Evolutionary conservation across 2,329 filamentous ascomycete species (phyloP).

Genomic region (Trichoderma koningiopsis): DNA sequence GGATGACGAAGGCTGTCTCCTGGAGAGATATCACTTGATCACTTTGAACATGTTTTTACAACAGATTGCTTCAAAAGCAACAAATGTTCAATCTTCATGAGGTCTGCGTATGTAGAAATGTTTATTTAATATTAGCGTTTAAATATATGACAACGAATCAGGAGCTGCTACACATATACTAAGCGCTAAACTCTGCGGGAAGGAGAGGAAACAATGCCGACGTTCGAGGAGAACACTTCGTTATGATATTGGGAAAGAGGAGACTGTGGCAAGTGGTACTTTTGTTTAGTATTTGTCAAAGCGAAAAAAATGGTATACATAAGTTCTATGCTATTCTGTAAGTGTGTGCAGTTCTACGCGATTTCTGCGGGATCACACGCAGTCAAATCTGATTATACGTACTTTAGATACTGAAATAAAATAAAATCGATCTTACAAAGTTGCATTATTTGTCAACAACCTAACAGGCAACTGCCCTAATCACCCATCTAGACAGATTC

Average conservation of each 20-base stretch:
- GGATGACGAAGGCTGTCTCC: not conserved
- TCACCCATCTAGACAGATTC: not conserved
- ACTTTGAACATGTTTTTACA: not conserved
- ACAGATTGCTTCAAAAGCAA: not conserved
- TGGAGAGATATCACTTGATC: not conserved
- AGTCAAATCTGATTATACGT: not conserved
- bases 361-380: not conserved
- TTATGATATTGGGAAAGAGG: no score
- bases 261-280: no score
- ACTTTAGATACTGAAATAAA: not conserved
- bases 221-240: no score
- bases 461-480: not conserved
- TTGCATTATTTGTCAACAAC: not conserved
- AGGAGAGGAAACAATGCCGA: no score
- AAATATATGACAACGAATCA: not conserved
- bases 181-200: not conserved
- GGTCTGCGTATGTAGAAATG: not conserved
- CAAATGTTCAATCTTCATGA: not conserved
- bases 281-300: not conserved
- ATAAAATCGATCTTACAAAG: not conserved
- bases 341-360: not conserved
- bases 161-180: not conserved
- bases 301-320: not conserved
- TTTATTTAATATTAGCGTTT: not conserved
- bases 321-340: not conserved